Base-by-base conservation (phyloP, 2,329 filamentous ascomycete species). In the Paramyrothecium roridum region DNA sequence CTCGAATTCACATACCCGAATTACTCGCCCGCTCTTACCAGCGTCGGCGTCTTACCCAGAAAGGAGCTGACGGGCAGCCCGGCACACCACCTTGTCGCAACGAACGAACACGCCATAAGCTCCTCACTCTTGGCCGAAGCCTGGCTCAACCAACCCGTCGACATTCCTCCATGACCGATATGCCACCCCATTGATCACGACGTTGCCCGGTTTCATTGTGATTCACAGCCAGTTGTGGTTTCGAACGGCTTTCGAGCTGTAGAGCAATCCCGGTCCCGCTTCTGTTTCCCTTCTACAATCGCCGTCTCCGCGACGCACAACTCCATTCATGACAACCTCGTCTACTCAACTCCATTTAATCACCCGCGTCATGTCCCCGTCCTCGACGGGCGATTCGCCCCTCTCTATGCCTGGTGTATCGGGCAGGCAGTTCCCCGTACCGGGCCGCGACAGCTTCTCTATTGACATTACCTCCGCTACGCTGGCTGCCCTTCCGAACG, bases 331-430 rank as follows among this genome's bases (percentile, higher is more conserved):
- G 50, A 56, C 37, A 43, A 43, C 61, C 53, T 59, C 57, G 43
- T 55, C 60, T 53, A 60, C 64, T 30, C 54, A 60, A 34, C 58
- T 61, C 49, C 54, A 61, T 52, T 56, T 59, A 53, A 65, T 61
- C 40, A 58, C 60, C 51, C 63, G 66, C 64, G 72, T 68, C 66
- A 81, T 82, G 78, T 76, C 79, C 69, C 78, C 79, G 65, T 81
- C 79, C 40, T 81, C 79, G 64, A 80, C 77, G 61, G 77, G 75
- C 65, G 79, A 80, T 69, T 82, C 80, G 59, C 78, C 79, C 61
- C 73, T 71, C 57, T 79, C 78, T 56, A 68, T 66, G 48, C 67
- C 67, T 33, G 69, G 67, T 52, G 71, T 69, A 50, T 71, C 70
- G 34, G 67, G 72, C 57, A 73, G 75, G 60, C 71, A 71, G 30